Conservation (phyloP, 139 green algal species). For the Chlamydomonas schloesseri region DNA sequence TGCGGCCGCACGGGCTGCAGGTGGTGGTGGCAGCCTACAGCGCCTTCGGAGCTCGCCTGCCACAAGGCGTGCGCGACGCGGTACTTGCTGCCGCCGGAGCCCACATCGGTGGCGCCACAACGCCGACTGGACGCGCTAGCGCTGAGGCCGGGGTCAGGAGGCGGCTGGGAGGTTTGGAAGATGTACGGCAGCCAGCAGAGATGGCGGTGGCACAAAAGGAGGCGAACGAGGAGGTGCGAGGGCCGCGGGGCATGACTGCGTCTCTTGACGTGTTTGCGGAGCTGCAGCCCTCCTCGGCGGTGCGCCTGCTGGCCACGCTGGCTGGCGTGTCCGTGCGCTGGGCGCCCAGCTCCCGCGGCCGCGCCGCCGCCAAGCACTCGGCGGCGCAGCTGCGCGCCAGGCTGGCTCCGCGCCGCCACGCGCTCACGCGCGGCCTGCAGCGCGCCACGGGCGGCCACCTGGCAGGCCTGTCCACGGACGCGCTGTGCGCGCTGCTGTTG, state of each 20-base stretch:
- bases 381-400: background rate
- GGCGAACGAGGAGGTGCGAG: too few relatives aligned
- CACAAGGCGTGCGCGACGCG: background rate
- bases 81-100: background rate
- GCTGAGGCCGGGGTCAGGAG: too few relatives aligned
- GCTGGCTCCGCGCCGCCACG: background rate
- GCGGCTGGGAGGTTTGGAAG: too few relatives aligned
- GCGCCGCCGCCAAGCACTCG: background rate
- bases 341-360: background rate
- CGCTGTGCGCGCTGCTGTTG: constrained; percentile 3
- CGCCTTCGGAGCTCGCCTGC: background rate
- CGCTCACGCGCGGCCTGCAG: background rate
- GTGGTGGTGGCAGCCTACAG: background rate
- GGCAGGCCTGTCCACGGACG: background rate
- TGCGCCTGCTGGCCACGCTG: constrained; percentile 15
- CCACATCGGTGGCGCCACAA: background rate
- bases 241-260: background rate
- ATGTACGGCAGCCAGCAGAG: too few relatives aligned
- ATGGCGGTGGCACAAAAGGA: too few relatives aligned
- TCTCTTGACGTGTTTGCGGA: background rate
- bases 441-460: background rate
- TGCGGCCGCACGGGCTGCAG: background rate
- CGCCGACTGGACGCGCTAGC: too few relatives aligned
- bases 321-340: background rate
- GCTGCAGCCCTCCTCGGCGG: background rate